Conservation (phyloP, 1,139 yeast species). For the Suhomyces taliae region DNA sequence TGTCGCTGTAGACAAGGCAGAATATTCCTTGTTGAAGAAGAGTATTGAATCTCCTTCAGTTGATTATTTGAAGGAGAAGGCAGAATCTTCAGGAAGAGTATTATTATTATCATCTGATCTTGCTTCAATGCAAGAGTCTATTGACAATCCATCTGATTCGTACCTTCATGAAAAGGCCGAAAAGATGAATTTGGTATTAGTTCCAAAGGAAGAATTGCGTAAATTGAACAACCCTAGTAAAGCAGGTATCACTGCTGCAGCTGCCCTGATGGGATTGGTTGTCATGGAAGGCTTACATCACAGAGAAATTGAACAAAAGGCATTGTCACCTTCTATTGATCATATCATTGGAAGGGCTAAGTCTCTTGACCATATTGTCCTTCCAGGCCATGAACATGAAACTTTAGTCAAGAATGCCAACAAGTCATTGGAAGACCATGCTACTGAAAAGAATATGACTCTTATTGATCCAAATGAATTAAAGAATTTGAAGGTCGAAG, state of each 20-base stretch:
- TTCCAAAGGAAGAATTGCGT: slow-evolving; percentile 21
- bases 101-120: slow-evolving; percentile 23
- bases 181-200: slow-evolving; percentile 15
- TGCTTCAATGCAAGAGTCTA: slow-evolving; percentile 7
- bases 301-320: slow-evolving; percentile 10
- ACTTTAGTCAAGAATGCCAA: slow-evolving; percentile 16
- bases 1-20: slow-evolving; percentile 14
- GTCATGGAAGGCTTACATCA: slow-evolving; percentile 13
- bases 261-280: slow-evolving; percentile 17
- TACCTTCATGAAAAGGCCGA: slow-evolving; percentile 18
- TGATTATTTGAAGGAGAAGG: slow-evolving; percentile 25
- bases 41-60: slow-evolving; percentile 24
- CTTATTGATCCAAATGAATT: slow-evolving; percentile 12
- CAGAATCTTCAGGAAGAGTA: slow-evolving; percentile 13
- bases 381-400: slow-evolving; percentile 26
- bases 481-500: slow-evolving; percentile 4
- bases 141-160: slow-evolving; percentile 20
- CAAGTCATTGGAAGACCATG: slow-evolving; percentile 13
- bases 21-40: slow-evolving; percentile 15
- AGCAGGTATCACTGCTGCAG: slow-evolving; percentile 36
- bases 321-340: slow-evolving; percentile 23
- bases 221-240: slow-evolving; percentile 20
- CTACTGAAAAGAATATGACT: slow-evolving; percentile 9
- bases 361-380: slow-evolving; percentile 25
- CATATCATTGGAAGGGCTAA: slow-evolving; percentile 30